Evolutionary conservation across 2,329 filamentous ascomycete species (phyloP).

Genomic region (Colletotrichum sidae): DNA sequence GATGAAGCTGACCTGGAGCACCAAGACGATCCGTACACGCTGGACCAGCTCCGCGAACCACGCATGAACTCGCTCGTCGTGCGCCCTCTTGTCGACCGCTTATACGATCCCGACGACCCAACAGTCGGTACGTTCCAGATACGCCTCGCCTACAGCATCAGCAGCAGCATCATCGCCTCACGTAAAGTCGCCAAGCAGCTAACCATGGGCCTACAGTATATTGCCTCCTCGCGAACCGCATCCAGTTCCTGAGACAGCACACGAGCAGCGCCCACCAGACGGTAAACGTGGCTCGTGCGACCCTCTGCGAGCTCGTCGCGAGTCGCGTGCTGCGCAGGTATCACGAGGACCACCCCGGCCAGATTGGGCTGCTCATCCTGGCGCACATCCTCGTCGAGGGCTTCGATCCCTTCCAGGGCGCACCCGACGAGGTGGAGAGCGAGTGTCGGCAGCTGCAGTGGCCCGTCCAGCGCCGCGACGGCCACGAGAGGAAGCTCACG

Average conservation of each 20-base stretch:
- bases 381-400: conserved; percentile 77
- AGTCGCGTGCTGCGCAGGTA: conserved; percentile 74
- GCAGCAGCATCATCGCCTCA: background rate
- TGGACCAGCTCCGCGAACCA: conserved; percentile 74
- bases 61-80: conserved; percentile 76
- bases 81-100: conserved; percentile 73
- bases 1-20: background rate
- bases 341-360: conserved; percentile 74
- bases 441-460: conserved; percentile 46
- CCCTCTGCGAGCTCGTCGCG: conserved; percentile 76
- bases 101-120: conserved; percentile 74
- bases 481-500: conserved; percentile 68
- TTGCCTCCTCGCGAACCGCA: conserved; percentile 76
- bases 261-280: conserved; percentile 75
- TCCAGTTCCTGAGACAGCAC: conserved; percentile 77
- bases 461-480: conserved; percentile 52
- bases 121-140: conserved; percentile 62
- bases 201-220: conserved; percentile 61
- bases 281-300: conserved; percentile 75
- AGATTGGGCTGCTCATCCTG: conserved; percentile 71
- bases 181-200: too few species aligned
- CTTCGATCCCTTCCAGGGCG: conserved; percentile 79
- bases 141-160: background rate
- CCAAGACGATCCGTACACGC: conserved; percentile 56
- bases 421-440: conserved; percentile 67